Conservation (phyloP, 108 stramenopile species). For the Cylindrotheca fusiformis region DNA sequence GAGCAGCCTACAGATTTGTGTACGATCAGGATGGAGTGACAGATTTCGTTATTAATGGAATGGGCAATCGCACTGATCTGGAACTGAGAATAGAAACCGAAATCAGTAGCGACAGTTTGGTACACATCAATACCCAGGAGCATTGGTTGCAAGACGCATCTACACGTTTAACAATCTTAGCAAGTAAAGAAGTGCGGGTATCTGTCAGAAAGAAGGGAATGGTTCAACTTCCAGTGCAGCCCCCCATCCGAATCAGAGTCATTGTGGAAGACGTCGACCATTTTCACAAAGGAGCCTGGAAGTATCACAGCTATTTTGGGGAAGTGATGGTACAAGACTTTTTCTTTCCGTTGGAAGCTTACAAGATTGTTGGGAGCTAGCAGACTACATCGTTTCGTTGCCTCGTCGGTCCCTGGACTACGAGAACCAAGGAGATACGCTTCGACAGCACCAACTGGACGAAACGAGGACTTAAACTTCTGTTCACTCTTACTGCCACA, state of each 20-base stretch:
- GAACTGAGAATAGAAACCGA: slow-evolving; percentile 16
- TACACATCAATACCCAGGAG: slow-evolving; percentile 1
- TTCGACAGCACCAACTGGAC: too few species aligned
- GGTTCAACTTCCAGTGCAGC: slow-evolving; percentile 1
- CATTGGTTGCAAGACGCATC: slow-evolving; percentile 17
- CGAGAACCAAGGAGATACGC: too few species aligned
- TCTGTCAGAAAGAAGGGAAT: background rate
- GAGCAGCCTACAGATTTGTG: slow-evolving; percentile 17
- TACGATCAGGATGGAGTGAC: slow-evolving; percentile 43
- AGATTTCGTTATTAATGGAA: slow-evolving; percentile 26
- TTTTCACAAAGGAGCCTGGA: slow-evolving; percentile 37
- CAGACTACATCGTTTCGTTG: too few species aligned
- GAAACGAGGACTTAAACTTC: too few species aligned
- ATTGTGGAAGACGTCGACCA: slow-evolving; percentile 58
- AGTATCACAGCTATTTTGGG: slow-evolving; percentile 41
- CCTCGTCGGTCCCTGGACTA: too few species aligned
- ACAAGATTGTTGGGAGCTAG: background rate
- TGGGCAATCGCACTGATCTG: background rate
- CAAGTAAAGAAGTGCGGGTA: slow-evolving; percentile 3
- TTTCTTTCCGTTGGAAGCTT: slow-evolving; percentile 18
- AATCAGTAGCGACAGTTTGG: background rate
- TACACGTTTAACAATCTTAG: slow-evolving; percentile 11
- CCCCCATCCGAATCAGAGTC: slow-evolving; percentile 34
- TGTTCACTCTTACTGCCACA: too few species aligned
- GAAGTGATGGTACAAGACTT: slow-evolving; percentile 53